Conservation (phyloP, 441 rosid species). For the Kokia cookei region DNA sequence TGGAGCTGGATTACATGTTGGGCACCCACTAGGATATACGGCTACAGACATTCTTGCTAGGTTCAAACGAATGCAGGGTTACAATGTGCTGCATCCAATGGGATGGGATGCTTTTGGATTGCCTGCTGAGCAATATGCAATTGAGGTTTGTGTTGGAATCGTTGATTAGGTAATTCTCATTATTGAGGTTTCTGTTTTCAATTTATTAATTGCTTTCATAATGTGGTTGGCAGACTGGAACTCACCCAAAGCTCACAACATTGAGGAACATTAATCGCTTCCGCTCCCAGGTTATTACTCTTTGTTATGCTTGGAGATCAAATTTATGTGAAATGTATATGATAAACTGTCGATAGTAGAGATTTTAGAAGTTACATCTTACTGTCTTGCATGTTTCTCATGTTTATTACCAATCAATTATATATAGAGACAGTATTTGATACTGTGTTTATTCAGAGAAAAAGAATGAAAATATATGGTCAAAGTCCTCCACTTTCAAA, state of each 20-base stretch:
- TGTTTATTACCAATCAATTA: background rate
- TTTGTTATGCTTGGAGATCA: background rate
- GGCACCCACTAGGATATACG: constrained; percentile 95
- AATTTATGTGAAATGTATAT: background rate
- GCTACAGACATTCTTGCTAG: constrained; percentile 93
- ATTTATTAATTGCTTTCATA: constrained; percentile 7
- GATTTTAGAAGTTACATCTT: background rate
- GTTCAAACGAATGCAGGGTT: constrained; percentile 88
- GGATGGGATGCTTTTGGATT: constrained; percentile 99
- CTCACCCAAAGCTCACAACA: constrained; percentile 90
- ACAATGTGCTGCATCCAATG: constrained; percentile 93
- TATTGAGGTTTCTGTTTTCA: constrained; percentile 6
- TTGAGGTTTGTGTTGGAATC: constrained; percentile 44
- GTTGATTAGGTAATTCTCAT: background rate
- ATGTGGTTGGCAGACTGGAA: constrained; percentile 68
- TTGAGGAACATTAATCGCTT: constrained; percentile 79
- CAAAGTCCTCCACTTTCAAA: background rate
- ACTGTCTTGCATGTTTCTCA: background rate
- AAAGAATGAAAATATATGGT: background rate
- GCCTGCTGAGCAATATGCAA: constrained; percentile 98
- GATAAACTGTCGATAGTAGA: background rate
- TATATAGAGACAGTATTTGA: background rate
- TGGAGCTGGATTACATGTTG: constrained; percentile 98
- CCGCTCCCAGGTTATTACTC: constrained; percentile 55
- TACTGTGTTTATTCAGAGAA: background rate